A percentile compares a stretch with the other conserved stretches of the same genome.
These are phyloP conservation scores for Chenopodium quinoa DNA, from an alignment of 148 eudicot species.

Conservation along the genomic window DNA sequence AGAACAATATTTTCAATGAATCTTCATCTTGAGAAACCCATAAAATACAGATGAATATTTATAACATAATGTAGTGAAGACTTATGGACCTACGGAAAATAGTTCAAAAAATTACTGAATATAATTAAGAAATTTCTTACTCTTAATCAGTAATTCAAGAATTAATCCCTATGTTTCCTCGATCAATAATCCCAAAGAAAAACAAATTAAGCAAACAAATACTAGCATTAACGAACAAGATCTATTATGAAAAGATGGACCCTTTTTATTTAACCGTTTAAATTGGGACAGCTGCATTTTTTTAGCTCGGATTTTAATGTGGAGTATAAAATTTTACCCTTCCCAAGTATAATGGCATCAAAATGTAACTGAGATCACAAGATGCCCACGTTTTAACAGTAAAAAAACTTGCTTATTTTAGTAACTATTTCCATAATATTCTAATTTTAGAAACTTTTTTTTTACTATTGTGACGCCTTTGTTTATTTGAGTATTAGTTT, in stretches of 20 bases:
- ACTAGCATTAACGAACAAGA: slow-evolving; percentile 22
- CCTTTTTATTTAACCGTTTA: background rate
- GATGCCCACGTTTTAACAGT: slow-evolving; percentile 19
- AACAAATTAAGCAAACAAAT: slow-evolving; percentile 2
- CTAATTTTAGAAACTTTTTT: background rate
- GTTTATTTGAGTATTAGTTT: background rate
- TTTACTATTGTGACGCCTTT: background rate
- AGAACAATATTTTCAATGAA: background rate
- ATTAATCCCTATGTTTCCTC: slow-evolving; percentile 27
- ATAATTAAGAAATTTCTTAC: background rate
- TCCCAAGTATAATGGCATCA: slow-evolving; percentile 12
- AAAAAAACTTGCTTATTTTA: background rate
- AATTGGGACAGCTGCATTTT: slow-evolving; percentile 6
- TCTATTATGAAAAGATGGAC: slow-evolving; percentile 15
- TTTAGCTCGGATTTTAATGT: slow-evolving; percentile 16
- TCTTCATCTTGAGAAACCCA: background rate
- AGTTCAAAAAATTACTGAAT: background rate
- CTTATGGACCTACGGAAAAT: background rate
- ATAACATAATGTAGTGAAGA: background rate
- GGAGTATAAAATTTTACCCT: slow-evolving; percentile 1
- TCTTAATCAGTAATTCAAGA: background rate
- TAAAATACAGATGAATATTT: background rate
- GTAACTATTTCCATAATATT: background rate
- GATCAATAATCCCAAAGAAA: slow-evolving; percentile 23
- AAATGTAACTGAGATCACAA: slow-evolving; percentile 10